Evolutionary conservation across 306 rosid species (phyloP), one percentile per base, ranked within the genome.

Genomic region (Mimosa bimucronata): DNA sequence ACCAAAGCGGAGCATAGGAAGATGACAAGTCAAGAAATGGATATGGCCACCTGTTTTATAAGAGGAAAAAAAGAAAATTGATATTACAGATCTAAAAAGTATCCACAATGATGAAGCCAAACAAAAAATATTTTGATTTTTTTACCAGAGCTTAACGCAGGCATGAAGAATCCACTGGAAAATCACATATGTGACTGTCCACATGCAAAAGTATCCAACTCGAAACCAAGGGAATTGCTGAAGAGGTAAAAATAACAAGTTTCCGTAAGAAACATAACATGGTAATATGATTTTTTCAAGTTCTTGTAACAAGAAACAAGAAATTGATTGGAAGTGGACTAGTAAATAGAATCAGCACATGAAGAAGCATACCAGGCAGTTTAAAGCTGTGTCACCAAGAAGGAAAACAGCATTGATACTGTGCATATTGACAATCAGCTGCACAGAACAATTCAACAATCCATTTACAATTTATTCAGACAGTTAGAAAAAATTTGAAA

Each of bases 201-300:
- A 96, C 42, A 96, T 31, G 87, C 87, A 91, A 89, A 96, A 93
- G 81, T 93, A 96, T 58, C 99, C 99, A 8, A 93, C 88, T 71
- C 99, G 92, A 85, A 96, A 96, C 99, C 97, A 96, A 23, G 96
- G 97, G 74, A 96, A 96, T 21, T 88, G 69, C 99, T 96, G 94
- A 45, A 89, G 84, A 75, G 44, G 23, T 15, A 7, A 9, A 2
- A 82, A 19, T 64, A 79, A n/a, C 1, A 57, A 61, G 21, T 65
- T 29, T 38, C 42, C 45, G 53, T 77, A 21, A 82, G 86, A 81
- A 79, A 34, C 38, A 34, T 0, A 34, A 34, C 38, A 34, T 34
- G 38, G 5, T 34, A 34, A 34, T 34, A 0, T 34, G 38, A 34
- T 34, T 34, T 34, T 34, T 34, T 34, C 38, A 34, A 34, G n/a